Conservation (phyloP, 345 rosid species). For the Ceriops zippeliana region DNA sequence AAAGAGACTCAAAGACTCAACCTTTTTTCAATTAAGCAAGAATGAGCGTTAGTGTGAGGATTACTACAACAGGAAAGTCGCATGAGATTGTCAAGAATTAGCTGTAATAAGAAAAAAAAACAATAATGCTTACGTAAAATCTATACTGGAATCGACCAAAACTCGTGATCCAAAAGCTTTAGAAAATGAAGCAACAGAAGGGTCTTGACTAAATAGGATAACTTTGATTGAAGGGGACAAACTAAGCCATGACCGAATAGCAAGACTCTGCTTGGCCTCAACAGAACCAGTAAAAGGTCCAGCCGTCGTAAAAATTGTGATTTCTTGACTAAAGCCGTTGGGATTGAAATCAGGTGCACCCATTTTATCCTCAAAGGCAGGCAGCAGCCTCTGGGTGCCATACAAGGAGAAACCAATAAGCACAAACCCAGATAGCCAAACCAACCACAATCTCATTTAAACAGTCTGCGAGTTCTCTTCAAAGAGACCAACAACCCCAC, state of each 20-base stretch:
- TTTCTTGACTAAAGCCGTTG: slow-evolving; percentile 30
- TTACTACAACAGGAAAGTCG: too few species aligned
- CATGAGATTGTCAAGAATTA: too few species aligned
- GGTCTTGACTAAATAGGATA: slow-evolving; percentile 61
- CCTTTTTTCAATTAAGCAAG: too few species aligned
- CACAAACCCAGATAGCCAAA: slow-evolving; percentile 74
- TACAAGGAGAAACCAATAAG: slow-evolving; percentile 67
- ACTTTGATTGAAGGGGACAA: slow-evolving; percentile 61
- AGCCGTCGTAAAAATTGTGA: slow-evolving; percentile 67
- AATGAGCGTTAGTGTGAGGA: too few species aligned
- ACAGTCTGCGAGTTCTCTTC: slow-evolving; percentile 35
- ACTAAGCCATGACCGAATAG: slow-evolving; percentile 80
- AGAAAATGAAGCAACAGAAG: slow-evolving; percentile 48
- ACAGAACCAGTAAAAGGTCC: slow-evolving; percentile 36
- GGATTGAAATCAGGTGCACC: slow-evolving; percentile 10
- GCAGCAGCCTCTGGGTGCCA: slow-evolving; percentile 62
- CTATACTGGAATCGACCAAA: slow-evolving; percentile 59
- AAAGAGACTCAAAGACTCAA: too few species aligned
- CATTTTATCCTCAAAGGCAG: slow-evolving; percentile 31
- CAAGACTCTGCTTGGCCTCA: slow-evolving; percentile 44
- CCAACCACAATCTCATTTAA: slow-evolving; percentile 51
- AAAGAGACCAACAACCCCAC: background rate
- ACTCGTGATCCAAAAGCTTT: slow-evolving; percentile 51
- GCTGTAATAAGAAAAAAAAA: background rate
- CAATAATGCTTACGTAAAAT: slow-evolving; percentile 64